phyloP scores from a whole-genome alignment of 768 basidiomycete genomes.

The Lepiota brunneoincarnata region DNA sequence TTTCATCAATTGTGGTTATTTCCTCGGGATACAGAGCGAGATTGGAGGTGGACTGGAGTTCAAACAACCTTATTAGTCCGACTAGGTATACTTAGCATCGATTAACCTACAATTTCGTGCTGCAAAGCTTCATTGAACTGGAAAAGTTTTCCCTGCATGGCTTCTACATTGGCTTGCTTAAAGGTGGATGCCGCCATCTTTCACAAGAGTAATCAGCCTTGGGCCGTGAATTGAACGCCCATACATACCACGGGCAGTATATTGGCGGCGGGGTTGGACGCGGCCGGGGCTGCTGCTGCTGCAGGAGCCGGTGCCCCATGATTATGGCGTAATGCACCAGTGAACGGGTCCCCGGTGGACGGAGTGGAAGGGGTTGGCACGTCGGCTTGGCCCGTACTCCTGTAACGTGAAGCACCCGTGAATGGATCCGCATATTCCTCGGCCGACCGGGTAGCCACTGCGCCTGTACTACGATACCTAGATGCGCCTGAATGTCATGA shows the following conservation, averaged over 20 bases:
- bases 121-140: constrained; percentile 71
- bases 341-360: constrained; percentile 57
- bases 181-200: constrained; percentile 72
- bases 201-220: neutral
- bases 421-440: constrained; percentile 61
- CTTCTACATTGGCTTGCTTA: constrained; percentile 76
- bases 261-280: constrained; percentile 23
- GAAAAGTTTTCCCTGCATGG: constrained; percentile 76
- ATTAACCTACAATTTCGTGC: constrained; percentile 60
- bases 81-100: neutral
- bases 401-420: constrained; percentile 69
- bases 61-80: neutral
- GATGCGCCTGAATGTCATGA: constrained; percentile 46
- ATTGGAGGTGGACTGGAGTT: constrained; percentile 59
- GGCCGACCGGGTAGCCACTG: constrained; percentile 26
- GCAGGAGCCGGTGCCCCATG: constrained; percentile 31
- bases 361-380: constrained; percentile 30
- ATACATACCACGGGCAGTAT: constrained; percentile 51
- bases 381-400: constrained; percentile 33
- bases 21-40: constrained; percentile 73
- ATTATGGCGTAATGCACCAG: constrained; percentile 64
- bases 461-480: constrained; percentile 49
- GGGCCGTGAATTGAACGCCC: neutral
- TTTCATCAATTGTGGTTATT: constrained; percentile 51
- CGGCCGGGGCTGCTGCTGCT: constrained; percentile 28